Evolutionary conservation across 2,329 filamentous ascomycete species (phyloP).

Genomic region (Xylaria multiplex): DNA sequence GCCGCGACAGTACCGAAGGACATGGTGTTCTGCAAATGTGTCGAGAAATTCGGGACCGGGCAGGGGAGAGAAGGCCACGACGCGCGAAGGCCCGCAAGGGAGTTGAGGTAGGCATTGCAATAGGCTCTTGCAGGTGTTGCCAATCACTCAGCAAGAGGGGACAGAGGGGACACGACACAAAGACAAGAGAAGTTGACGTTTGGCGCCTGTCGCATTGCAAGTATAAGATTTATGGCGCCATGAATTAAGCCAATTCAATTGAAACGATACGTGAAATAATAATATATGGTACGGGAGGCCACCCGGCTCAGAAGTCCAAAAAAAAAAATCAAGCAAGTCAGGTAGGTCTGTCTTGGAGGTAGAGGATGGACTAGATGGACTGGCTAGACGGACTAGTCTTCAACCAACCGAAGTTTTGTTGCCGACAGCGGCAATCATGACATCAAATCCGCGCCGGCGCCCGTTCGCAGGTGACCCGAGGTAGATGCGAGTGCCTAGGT

Average conservation of each 20-base stretch:
- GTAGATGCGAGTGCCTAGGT: background rate
- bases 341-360: background rate
- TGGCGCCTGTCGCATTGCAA: constrained; percentile 11
- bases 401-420: constrained; percentile 13
- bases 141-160: background rate
- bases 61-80: constrained; percentile 41
- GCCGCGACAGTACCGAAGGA: constrained; percentile 35
- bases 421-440: constrained; percentile 38
- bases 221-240: background rate
- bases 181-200: background rate
- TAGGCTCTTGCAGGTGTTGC: background rate
- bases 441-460: constrained; percentile 24
- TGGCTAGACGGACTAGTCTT: background rate
- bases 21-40: constrained; percentile 39
- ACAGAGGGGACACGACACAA: constrained; percentile 1
- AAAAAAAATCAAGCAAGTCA: background rate
- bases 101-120: constrained; percentile 45
- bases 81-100: constrained; percentile 45
- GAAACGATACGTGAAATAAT: too few species aligned
- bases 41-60: constrained; percentile 37
- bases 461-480: constrained; percentile 24
- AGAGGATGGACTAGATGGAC: background rate
- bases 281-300: background rate
- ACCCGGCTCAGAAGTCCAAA: constrained; percentile 4
- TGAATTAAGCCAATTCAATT: background rate